phyloP scores from a whole-genome alignment of 495 filamentous ascomycete genomes.

The Lepidopterella palustris region DNA sequence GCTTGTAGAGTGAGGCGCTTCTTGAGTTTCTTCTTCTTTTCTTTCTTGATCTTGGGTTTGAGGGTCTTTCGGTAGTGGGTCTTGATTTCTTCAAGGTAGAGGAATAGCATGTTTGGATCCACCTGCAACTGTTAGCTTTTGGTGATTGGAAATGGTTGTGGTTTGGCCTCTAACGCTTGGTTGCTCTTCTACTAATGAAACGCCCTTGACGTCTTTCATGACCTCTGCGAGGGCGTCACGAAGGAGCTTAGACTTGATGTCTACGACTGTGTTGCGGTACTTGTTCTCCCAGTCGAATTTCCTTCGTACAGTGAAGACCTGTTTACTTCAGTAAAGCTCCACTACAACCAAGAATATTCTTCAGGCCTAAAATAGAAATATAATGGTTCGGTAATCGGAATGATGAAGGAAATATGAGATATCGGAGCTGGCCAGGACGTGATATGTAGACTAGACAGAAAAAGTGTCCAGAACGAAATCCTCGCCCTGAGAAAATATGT shows the following conservation, averaged over 20 bases:
- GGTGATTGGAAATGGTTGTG: constrained; percentile 27
- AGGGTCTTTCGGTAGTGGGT: constrained; percentile 56
- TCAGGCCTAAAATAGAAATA: not conserved
- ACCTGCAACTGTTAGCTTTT: constrained; percentile 18
- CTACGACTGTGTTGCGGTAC: constrained; percentile 68
- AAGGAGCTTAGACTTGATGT: constrained; percentile 79
- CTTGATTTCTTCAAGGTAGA: constrained; percentile 74
- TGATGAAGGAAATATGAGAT: too few species aligned
- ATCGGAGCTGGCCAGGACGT: too few species aligned
- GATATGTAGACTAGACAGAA: too few species aligned
- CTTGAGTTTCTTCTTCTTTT: constrained; percentile 58
- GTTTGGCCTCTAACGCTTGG: constrained; percentile 44
- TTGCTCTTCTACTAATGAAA: constrained; percentile 74
- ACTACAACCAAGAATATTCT: not conserved
- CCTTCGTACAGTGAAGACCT: constrained; percentile 73
- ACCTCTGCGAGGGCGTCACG: constrained; percentile 66
- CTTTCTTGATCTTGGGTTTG: constrained; percentile 54
- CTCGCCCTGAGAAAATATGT: not conserved
- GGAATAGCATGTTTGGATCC: constrained; percentile 83
- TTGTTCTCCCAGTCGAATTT: constrained; percentile 87
- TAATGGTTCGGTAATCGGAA: not conserved
- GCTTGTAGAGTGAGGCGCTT: constrained; percentile 50
- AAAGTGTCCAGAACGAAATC: too few species aligned
- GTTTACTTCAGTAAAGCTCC: not conserved
- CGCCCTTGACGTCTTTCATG: constrained; percentile 74